These are phyloP conservation scores for Prunus yedoensis DNA, from an alignment of 331 rosid species.

Conservation along the genomic window DNA sequence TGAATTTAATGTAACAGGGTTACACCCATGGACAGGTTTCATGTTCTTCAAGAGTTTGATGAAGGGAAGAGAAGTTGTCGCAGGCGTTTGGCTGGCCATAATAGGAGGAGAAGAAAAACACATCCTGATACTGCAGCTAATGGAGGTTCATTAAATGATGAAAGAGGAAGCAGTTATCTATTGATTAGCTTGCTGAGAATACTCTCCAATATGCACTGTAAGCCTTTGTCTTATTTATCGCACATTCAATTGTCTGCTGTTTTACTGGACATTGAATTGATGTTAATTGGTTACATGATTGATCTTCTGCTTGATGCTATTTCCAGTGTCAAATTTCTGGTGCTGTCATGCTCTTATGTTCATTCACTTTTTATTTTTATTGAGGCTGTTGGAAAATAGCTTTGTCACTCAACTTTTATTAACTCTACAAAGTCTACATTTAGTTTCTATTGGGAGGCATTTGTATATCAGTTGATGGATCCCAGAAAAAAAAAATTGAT, in stretches of 20 bases:
- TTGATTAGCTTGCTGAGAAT: conserved; percentile 66
- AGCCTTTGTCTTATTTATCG: conserved; percentile 29
- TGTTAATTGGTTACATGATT: background rate
- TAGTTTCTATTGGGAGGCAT: background rate
- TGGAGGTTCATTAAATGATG: conserved; percentile 59
- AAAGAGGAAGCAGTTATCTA: conserved; percentile 66
- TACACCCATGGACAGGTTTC: conserved; percentile 67
- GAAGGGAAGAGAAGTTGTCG: conserved; percentile 95
- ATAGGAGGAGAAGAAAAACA: conserved; percentile 74
- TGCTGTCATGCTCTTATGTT: background rate
- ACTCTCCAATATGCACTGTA: conserved; percentile 76
- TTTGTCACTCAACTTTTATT: background rate
- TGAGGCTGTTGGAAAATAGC: background rate
- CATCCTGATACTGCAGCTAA: conserved; percentile 46
- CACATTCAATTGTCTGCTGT: conserved; percentile 10
- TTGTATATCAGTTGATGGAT: background rate
- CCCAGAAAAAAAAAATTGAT: too few species aligned
- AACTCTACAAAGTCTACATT: background rate
- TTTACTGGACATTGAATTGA: background rate
- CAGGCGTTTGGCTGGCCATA: conserved; percentile 90
- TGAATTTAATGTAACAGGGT: conserved; percentile 17
- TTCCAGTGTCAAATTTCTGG: background rate
- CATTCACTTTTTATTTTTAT: background rate
- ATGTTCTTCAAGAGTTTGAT: conserved; percentile 77
- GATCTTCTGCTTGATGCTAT: background rate